Conservation (phyloP, 1,284 basidiomycete genomes). For the Ustilago bromivora region DNA sequence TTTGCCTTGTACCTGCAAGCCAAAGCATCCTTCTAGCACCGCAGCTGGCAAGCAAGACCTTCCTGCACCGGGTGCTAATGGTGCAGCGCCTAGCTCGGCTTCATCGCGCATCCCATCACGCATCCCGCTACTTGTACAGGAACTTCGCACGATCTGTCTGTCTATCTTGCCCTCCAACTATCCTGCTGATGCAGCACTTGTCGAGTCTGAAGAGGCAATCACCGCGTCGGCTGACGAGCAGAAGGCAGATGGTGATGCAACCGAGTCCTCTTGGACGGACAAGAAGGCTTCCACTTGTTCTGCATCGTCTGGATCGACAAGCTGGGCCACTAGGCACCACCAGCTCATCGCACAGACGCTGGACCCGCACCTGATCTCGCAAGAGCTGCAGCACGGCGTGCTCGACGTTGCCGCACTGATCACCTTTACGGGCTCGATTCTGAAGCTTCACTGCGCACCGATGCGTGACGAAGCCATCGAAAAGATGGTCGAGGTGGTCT, state of each 20-base stretch:
- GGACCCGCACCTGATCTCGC: conserved; percentile 77
- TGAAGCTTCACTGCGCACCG: conserved; percentile 91
- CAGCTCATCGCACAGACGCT: conserved; percentile 71
- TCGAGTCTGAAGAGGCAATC: conserved; percentile 66
- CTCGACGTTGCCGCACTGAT: conserved; percentile 87
- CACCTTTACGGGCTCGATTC: conserved; percentile 80
- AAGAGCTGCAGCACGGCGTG: conserved; percentile 81
- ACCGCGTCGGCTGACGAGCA: conserved; percentile 6
- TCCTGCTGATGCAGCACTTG: conserved; percentile 74
- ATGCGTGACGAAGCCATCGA: conserved; percentile 88
- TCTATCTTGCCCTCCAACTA: conserved; percentile 76
- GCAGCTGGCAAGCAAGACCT: neutral
- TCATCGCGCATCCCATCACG: conserved; percentile 75
- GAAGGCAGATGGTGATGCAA: conserved; percentile 2
- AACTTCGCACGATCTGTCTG: conserved; percentile 84
- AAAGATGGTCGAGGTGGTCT: conserved; percentile 76
- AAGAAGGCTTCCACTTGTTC: conserved; percentile 9
- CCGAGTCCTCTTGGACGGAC: neutral
- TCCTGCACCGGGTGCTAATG: neutral
- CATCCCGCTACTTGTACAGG: conserved; percentile 79
- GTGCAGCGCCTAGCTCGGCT: neutral
- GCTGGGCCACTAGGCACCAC: conserved; percentile 50
- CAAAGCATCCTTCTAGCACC: conserved; percentile 18
- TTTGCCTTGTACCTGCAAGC: conserved; percentile 68
- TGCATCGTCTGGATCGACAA: conserved; percentile 8